Conservation (phyloP, 2,329 filamentous ascomycete species). For the Colletotrichum abscissum region DNA sequence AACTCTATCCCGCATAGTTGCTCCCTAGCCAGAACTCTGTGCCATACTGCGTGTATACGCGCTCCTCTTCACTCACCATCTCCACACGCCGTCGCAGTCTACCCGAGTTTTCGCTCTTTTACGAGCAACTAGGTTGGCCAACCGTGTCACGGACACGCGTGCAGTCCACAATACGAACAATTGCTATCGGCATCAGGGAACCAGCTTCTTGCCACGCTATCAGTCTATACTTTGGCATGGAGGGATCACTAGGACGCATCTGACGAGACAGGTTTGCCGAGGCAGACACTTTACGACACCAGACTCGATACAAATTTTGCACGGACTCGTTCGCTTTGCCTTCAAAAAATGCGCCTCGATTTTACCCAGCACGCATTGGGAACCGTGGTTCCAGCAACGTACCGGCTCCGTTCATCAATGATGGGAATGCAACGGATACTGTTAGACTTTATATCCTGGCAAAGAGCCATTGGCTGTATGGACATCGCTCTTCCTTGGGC, state of each 20-base stretch:
- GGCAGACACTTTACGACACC: not conserved
- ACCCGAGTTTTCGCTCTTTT: not conserved
- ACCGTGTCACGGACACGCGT: not conserved
- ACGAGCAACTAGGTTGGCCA: not conserved
- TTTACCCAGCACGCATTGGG: not conserved
- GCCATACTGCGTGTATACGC: not conserved
- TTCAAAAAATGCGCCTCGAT: not conserved
- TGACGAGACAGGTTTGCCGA: not conserved
- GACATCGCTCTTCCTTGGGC: not conserved
- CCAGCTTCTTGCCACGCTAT: not conserved
- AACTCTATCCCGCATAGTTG: constrained; percentile 18
- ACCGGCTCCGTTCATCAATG: not conserved
- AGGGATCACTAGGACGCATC: not conserved
- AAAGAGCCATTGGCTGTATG: not conserved
- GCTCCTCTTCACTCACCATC: not conserved
- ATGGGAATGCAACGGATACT: not conserved
- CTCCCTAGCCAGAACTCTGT: not conserved
- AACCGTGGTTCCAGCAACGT: not conserved
- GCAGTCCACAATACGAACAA: not conserved
- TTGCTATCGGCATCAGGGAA: not conserved
- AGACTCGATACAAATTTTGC: not conserved
- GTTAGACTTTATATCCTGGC: not conserved
- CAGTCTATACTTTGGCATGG: not conserved
- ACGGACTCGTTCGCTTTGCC: not conserved
- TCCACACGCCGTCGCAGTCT: not conserved